Evolutionary conservation across 2,329 filamentous ascomycete genomes (phyloP), one percentile per base, ranked within the genome.

Genomic region (Ceratocystiopsis sp.): DNA sequence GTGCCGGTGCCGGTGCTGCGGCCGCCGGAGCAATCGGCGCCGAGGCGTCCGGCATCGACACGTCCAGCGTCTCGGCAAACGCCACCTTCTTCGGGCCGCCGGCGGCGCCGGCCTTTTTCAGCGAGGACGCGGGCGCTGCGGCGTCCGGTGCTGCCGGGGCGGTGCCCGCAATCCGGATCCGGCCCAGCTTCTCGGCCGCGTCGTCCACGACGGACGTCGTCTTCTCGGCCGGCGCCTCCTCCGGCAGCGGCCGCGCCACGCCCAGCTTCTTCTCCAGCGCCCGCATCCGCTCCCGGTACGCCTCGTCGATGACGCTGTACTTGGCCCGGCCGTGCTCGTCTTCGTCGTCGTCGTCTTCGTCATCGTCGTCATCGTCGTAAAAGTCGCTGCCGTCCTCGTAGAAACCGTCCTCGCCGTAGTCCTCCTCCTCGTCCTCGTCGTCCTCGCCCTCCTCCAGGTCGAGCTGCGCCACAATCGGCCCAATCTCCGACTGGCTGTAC

Each of bases 381-480:
- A 65, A 62, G 35, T 73, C 67, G 16, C 73, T 61, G 16, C 66
- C 48, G 7, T 43, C 40, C 8, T 52, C 67, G n/a, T 75, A n/a
- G n/a, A n/a, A n/a, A n/a, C 40, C 39, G n/a, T n/a, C 40, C 2
- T 66, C 62, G 35, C 73, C 67, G 16, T 73, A 62, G 16, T 66
- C 48, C 9, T 43, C 40, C 8, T 52, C 67, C n/a, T 75, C 68
- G 16, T 68, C 62, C 2, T 66, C 68, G 13, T 65, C 64, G 13
- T 14, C 13, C n/a, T 67, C 65, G 19, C 68, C 73, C 46, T 87
- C 79, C 48, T 93, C 84, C 2, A 96, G 60, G 45, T 93, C 75
- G 38, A 98, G 71, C 61, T 96, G 86, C 15, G 91, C 91, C 15
- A 98, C 91, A 3, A 98, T 83, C 35, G 84, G 77, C 4, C 86